Conservation (phyloP, 129 eudicot species). For the Cynara cardunculus region DNA sequence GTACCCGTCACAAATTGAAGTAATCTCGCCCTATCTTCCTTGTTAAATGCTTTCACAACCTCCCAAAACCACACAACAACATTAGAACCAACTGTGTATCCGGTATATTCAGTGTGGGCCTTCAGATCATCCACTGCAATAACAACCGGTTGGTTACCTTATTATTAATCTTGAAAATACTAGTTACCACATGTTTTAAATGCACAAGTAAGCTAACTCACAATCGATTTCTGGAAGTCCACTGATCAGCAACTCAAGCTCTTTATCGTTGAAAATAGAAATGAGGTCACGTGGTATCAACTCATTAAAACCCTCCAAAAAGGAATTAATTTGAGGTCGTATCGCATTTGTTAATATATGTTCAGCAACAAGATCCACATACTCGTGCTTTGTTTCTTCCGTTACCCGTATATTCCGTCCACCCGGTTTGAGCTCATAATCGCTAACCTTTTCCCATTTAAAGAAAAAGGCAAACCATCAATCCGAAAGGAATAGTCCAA, state of each 20-base stretch:
- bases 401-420: constrained; percentile 95
- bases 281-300: constrained; percentile 82
- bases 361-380: constrained; percentile 98
- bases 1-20: constrained; percentile 98
- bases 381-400: constrained; percentile 97
- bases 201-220: constrained; percentile 35
- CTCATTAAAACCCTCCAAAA: constrained; percentile 89
- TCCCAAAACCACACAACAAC: constrained; percentile 98
- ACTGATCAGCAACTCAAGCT: constrained; percentile 92
- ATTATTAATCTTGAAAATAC: background rate
- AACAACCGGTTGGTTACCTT: constrained; percentile 14
- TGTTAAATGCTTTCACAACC: constrained; percentile 75
- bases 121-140: constrained; percentile 89
- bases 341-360: constrained; percentile 96
- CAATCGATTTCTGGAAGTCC: constrained; percentile 99
- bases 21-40: constrained; percentile 93
- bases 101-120: constrained; percentile 92
- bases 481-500: background rate
- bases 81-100: constrained; percentile 72
- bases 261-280: constrained; percentile 92
- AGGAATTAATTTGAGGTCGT: constrained; percentile 92
- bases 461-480: constrained; percentile 9
- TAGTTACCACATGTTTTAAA: background rate
- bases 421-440: constrained; percentile 98
- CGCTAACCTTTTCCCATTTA: constrained; percentile 64